Conservation (phyloP, 2,329 filamentous ascomycete genomes). For the Xylariaceae sp. region DNA sequence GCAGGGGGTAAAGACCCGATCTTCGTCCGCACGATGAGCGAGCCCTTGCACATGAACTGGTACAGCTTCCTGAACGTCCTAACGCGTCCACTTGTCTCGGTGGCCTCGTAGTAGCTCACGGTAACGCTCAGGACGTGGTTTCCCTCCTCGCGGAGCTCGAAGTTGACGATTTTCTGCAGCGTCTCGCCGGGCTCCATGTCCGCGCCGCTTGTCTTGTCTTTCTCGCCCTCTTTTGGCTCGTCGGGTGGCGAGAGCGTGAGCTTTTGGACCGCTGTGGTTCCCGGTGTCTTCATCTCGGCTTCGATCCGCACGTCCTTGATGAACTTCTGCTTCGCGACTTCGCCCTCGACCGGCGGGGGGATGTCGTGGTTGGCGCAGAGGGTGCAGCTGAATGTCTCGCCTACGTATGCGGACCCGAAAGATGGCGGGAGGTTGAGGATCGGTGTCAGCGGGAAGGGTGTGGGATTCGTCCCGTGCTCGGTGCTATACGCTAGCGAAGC, state of each 20-base stretch:
- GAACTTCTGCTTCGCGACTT: slow-evolving; percentile 37
- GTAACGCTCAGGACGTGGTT: slow-evolving; percentile 92
- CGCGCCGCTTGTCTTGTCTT: slow-evolving; percentile 6
- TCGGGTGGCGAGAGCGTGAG: slow-evolving; percentile 54
- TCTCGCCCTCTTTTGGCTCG: slow-evolving; percentile 19
- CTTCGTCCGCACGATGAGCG: slow-evolving; percentile 88
- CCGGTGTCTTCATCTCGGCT: slow-evolving; percentile 93
- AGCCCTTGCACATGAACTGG: slow-evolving; percentile 90
- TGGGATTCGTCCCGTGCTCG: slow-evolving; percentile 44
- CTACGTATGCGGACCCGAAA: slow-evolving; percentile 93
- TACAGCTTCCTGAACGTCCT: slow-evolving; percentile 93
- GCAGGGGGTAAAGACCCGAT: slow-evolving; percentile 60
- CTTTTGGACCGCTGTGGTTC: slow-evolving; percentile 56
- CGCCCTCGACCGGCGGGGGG: slow-evolving; percentile 21
- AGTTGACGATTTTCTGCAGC: slow-evolving; percentile 76
- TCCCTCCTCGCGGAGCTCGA: slow-evolving; percentile 90
- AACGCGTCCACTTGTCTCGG: slow-evolving; percentile 65
- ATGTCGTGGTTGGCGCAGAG: slow-evolving; percentile 92
- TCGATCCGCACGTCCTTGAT: slow-evolving; percentile 78
- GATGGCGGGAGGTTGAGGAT: slow-evolving; percentile 81
- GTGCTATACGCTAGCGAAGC: slow-evolving; percentile 72
- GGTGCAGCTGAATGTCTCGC: slow-evolving; percentile 91
- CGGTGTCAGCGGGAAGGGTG: slow-evolving; percentile 58
- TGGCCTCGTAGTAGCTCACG: slow-evolving; percentile 88
- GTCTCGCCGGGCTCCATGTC: slow-evolving; percentile 52